Evolutionary conservation across 371 early-diverging fungal species (phyloP).

Genomic region (Mucor mucedo): DNA sequence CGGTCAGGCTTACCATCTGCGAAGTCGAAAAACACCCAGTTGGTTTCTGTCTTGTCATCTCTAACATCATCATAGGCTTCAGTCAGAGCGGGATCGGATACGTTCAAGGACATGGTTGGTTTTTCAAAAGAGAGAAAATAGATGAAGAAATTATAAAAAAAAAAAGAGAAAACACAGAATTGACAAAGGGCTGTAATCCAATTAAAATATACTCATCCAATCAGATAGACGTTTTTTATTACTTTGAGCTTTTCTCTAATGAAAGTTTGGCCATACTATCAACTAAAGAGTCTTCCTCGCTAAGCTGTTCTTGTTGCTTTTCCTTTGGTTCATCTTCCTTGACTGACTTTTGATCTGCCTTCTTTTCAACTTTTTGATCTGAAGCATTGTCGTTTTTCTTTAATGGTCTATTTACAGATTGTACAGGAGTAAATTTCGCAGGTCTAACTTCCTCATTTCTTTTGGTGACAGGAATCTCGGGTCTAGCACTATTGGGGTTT

Average conservation of each 20-base stretch:
- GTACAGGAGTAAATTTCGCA: conserved; percentile 9
- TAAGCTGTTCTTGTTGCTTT: conserved; percentile 35
- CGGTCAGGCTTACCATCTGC: conserved; percentile 53
- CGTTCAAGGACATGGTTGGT: conserved; percentile 48
- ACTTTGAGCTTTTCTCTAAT: neutral
- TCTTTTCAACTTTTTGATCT: conserved; percentile 30
- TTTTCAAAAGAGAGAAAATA: neutral
- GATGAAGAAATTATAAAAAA: neutral
- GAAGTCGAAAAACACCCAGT: conserved; percentile 65
- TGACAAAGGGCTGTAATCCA: neutral
- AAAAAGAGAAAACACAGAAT: neutral
- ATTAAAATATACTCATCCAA: neutral
- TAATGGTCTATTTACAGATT: conserved; percentile 23
- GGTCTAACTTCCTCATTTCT: conserved; percentile 27
- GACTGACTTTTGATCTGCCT: conserved; percentile 21
- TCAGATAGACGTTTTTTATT: neutral
- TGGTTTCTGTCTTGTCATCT: conserved; percentile 70
- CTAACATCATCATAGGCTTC: conserved; percentile 77
- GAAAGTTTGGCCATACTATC: conserved; percentile 27
- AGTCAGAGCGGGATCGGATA: conserved; percentile 58
- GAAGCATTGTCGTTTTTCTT: conserved; percentile 10
- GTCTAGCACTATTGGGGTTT: conserved; percentile 20
- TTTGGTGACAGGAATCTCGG: conserved; percentile 27
- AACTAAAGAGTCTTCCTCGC: conserved; percentile 36
- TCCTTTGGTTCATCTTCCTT: conserved; percentile 28